Conservation (phyloP, 805 yeast species). For the Wickerhamiella kurtzmanii region DNA sequence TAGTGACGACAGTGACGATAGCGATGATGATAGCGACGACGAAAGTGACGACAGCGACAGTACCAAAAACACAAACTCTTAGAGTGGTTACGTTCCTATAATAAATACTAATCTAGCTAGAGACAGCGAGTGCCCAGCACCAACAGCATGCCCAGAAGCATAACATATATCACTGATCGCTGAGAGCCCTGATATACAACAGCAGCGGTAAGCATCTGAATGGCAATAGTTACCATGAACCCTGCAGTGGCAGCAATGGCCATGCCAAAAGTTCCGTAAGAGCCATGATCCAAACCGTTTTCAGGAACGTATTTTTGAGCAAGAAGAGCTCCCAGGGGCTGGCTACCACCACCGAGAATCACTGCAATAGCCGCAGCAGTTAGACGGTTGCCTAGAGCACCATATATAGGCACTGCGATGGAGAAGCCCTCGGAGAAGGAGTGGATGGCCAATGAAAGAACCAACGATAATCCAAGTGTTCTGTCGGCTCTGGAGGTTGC, state of each 20-base stretch:
- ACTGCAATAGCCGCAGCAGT: slow-evolving; percentile 56
- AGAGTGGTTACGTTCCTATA: not conserved
- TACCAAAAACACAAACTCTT: not conserved
- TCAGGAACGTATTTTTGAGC: slow-evolving; percentile 42
- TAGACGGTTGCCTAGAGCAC: slow-evolving; percentile 49
- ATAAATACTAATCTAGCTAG: slow-evolving; percentile 2
- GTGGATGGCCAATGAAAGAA: slow-evolving; percentile 74
- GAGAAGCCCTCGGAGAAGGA: slow-evolving; percentile 90
- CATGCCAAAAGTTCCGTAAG: slow-evolving; percentile 39
- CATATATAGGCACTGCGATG: slow-evolving; percentile 79
- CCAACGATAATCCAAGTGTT: slow-evolving; percentile 61
- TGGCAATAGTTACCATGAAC: slow-evolving; percentile 63
- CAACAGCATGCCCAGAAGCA: slow-evolving; percentile 39
- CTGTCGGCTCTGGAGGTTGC: slow-evolving; percentile 60
- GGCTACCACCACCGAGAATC: slow-evolving; percentile 67
- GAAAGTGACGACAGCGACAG: not conserved
- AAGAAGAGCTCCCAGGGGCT: slow-evolving; percentile 74
- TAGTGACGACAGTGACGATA: slow-evolving; percentile 13
- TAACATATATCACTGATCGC: slow-evolving; percentile 44
- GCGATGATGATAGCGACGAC: not conserved
- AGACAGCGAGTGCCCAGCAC: slow-evolving; percentile 12
- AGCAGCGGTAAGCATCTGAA: slow-evolving; percentile 78
- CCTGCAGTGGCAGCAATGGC: slow-evolving; percentile 70
- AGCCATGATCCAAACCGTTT: slow-evolving; percentile 25
- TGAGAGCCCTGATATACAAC: slow-evolving; percentile 65